Conservation (phyloP, 2,329 filamentous ascomycete species). For the Blastomyces gilchristii region DNA sequence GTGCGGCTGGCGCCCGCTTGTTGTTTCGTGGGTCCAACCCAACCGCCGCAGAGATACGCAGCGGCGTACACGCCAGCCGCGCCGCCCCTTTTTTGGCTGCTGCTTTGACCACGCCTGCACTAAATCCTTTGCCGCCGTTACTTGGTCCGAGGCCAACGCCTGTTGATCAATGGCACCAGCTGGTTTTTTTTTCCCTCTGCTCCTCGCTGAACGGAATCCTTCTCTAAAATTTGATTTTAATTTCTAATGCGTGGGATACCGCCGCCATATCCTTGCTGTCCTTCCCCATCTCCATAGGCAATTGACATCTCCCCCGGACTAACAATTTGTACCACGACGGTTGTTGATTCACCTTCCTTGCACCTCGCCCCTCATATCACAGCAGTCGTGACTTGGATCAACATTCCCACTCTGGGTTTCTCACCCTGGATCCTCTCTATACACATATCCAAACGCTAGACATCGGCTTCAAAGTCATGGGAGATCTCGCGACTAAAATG, state of each 20-base stretch:
- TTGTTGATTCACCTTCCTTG: neutral
- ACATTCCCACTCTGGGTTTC: neutral
- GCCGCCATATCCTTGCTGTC: neutral
- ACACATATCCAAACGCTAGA: neutral
- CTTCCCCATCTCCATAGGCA: neutral
- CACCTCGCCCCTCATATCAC: neutral
- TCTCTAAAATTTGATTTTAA: neutral
- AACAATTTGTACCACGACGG: neutral
- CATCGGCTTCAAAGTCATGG: neutral
- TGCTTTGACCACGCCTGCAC: neutral
- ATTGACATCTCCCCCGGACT: neutral
- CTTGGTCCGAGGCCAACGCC: neutral
- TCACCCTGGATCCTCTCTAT: neutral
- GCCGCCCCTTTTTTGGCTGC: neutral
- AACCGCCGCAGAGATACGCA: too few species aligned
- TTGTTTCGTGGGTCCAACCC: neutral
- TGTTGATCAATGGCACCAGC: conserved; percentile 3
- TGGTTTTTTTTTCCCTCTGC: neutral
- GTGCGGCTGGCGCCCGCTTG: neutral
- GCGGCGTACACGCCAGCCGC: too few species aligned
- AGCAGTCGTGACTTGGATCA: neutral
- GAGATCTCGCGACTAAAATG: neutral
- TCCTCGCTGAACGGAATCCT: neutral
- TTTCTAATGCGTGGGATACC: neutral
- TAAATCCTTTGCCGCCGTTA: neutral